Percentiles rank a stretch among this genome's conserved stretches.
These are phyloP conservation scores for Nitzschia palea DNA, from an alignment of 108 stramenopile genomes.

Conservation along the genomic window DNA sequence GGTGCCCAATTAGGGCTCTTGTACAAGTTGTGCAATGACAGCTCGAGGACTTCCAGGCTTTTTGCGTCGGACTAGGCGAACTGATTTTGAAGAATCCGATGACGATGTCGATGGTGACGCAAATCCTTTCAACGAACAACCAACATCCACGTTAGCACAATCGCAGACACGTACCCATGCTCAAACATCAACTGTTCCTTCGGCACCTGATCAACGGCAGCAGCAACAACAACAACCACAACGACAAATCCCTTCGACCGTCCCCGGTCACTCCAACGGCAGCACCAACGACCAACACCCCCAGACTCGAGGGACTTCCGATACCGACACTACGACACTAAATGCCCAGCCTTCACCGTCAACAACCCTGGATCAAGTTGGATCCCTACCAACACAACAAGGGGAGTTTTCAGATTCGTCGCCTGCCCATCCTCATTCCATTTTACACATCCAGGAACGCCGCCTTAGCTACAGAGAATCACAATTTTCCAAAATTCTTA, in stretches of 20 bases:
- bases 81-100: constrained; percentile 40
- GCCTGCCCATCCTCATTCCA: neutral
- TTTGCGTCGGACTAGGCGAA: constrained; percentile 67
- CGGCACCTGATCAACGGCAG: neutral
- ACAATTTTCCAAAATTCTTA: constrained; percentile 27
- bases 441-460: neutral
- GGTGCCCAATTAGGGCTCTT: too few species aligned
- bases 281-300: too few species aligned
- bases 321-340: too few species aligned
- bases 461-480: constrained; percentile 11
- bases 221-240: constrained; percentile 9
- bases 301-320: too few species aligned
- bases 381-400: too few species aligned
- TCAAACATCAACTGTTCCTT: neutral
- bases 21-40: constrained; percentile 14
- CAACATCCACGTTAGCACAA: neutral
- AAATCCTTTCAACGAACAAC: neutral
- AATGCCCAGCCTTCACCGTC: too few species aligned
- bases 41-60: constrained; percentile 73
- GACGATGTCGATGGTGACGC: constrained; percentile 28
- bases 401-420: too few species aligned
- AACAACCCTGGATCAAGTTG: too few species aligned
- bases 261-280: too few species aligned
- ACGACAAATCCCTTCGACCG: too few species aligned
- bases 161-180: too few species aligned